phyloP scores from a whole-genome alignment of 1,284 basidiomycete genomes.

The Cystobasidium pallidum region DNA sequence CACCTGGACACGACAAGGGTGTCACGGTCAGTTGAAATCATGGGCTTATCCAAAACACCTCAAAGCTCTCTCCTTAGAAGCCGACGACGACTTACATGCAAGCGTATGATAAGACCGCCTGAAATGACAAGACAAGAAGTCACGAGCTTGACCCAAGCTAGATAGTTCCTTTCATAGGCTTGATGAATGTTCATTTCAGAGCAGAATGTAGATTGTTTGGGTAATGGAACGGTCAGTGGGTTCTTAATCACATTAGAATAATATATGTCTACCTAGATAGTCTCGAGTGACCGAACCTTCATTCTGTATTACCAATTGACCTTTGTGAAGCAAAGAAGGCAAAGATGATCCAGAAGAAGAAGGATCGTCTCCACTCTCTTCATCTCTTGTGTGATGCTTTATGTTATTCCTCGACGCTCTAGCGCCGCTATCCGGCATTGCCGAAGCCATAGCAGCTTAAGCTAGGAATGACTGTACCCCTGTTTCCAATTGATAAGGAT shows the following conservation, averaged over 20 bases:
- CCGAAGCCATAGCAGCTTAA: slow-evolving; percentile 29
- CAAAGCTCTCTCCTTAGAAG: no score
- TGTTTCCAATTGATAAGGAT: no score
- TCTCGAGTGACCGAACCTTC: slow-evolving; percentile 32
- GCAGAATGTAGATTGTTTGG: no score
- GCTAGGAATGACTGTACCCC: no score
- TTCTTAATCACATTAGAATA: no score
- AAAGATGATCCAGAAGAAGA: background rate
- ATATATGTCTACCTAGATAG: slow-evolving; percentile 28
- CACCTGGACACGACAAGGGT: background rate
- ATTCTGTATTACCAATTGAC: slow-evolving; percentile 36
- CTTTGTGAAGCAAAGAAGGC: slow-evolving; percentile 28
- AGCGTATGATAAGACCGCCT: slow-evolving; percentile 34
- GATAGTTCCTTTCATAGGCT: slow-evolving; percentile 40
- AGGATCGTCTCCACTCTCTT: slow-evolving; percentile 6
- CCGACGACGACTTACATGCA: slow-evolving; percentile 15
- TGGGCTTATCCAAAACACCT: no score
- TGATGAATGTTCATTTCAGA: no score
- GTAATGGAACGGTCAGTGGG: no score
- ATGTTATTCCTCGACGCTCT: background rate
- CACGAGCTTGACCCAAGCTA: slow-evolving; percentile 41
- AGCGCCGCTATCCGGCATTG: slow-evolving; percentile 11
- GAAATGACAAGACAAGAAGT: slow-evolving; percentile 38
- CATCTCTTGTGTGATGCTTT: background rate
- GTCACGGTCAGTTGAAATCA: no score